A percentile compares a stretch with the other conserved stretches of the same genome.
Evolutionary conservation across 2,329 filamentous ascomycete species (phyloP).

Genomic region (Epicoccum nigrum): DNA sequence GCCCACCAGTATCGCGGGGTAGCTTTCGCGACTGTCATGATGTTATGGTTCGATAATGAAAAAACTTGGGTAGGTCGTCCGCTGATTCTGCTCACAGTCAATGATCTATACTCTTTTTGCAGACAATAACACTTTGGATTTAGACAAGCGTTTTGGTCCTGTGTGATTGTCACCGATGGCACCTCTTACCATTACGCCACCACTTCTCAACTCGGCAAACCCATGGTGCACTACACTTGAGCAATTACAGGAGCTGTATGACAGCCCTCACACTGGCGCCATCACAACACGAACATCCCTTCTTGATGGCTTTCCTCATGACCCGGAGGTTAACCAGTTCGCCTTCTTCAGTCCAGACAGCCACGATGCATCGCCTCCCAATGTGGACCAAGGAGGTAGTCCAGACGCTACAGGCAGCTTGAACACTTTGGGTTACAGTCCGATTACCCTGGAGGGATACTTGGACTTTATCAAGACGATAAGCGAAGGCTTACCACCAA

Average conservation of each 20-base stretch:
- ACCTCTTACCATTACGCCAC: constrained; percentile 62
- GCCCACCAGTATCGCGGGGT: constrained; percentile 10
- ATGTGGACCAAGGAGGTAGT: constrained; percentile 26
- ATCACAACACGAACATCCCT: constrained; percentile 76
- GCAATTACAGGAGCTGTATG: constrained; percentile 67
- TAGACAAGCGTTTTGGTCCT: neutral
- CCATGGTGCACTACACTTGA: constrained; percentile 74
- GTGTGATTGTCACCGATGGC: constrained; percentile 23
- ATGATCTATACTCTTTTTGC: no score
- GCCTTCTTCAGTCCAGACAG: constrained; percentile 64
- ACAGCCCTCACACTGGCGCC: constrained; percentile 69
- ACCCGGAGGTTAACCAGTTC: constrained; percentile 66
- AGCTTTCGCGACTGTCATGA: neutral
- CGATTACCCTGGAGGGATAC: constrained; percentile 64
- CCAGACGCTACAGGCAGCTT: constrained; percentile 50
- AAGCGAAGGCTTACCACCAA: constrained; percentile 44
- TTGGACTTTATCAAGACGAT: constrained; percentile 60
- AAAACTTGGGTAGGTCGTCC: no score
- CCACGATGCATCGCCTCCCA: constrained; percentile 32
- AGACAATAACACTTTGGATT: no score
- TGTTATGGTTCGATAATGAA: no score
- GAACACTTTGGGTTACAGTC: constrained; percentile 79
- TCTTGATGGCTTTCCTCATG: constrained; percentile 67
- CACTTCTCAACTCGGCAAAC: constrained; percentile 75
- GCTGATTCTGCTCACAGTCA: no score